Percentiles rank a stretch among this genome's conserved stretches.
phyloP scores from a whole-genome alignment of 1,284 basidiomycete genomes.

The Cutaneotrichosporon curvatum region DNA sequence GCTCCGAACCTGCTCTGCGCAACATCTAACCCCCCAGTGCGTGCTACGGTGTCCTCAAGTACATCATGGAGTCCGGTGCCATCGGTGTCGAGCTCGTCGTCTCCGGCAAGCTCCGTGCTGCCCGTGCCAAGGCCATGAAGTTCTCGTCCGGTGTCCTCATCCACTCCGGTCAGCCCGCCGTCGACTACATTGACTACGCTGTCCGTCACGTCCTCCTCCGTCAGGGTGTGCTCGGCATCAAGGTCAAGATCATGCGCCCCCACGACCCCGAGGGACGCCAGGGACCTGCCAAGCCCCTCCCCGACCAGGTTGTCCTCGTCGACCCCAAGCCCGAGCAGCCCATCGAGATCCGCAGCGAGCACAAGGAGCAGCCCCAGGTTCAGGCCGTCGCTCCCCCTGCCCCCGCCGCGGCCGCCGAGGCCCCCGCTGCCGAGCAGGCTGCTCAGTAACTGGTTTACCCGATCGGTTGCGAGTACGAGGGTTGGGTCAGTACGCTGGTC shows the following conservation, averaged over 20 bases:
- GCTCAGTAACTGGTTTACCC: background rate
- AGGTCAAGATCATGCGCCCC: conserved; percentile 99
- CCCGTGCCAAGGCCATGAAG: conserved; percentile 99
- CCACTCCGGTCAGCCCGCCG: conserved; percentile 97
- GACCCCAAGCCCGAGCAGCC: conserved; percentile 60
- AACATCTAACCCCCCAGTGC: too few species aligned
- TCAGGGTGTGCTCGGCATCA: conserved; percentile 99
- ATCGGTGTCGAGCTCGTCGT: conserved; percentile 99
- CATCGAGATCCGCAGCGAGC: conserved; percentile 47
- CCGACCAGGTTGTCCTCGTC: conserved; percentile 86
- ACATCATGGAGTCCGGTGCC: conserved; percentile 99
- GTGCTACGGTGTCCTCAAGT: conserved; percentile 99
- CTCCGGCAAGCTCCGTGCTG: conserved; percentile 98
- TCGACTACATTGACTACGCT: conserved; percentile 96
- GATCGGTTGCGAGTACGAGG: too few species aligned
- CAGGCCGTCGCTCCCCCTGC: conserved; percentile 24
- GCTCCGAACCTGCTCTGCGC: too few species aligned
- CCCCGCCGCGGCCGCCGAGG: conserved; percentile 13
- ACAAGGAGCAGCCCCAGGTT: conserved; percentile 39
- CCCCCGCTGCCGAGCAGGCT: conserved; percentile 10
- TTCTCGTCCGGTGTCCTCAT: conserved; percentile 99
- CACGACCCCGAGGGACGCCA: conserved; percentile 82
- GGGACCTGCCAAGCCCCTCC: conserved; percentile 89
- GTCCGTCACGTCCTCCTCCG: conserved; percentile 97
- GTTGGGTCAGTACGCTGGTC: too few species aligned